phyloP scores from a whole-genome alignment of 768 basidiomycete species.

The Kwoniella dejecticola region DNA sequence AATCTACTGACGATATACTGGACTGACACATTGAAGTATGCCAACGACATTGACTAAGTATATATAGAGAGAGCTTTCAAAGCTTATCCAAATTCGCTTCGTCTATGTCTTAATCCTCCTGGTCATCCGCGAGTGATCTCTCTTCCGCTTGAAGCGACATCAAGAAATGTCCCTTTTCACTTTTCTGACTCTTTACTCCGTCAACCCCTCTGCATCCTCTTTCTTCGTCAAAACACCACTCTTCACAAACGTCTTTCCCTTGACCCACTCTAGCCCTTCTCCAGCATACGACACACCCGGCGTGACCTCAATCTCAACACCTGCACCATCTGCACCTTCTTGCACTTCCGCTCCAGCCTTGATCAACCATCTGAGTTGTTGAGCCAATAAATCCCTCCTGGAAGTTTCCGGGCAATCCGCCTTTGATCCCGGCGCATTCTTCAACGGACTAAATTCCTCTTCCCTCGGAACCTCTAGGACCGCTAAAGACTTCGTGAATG shows the following conservation, averaged over 20 bases:
- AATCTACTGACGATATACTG: too few relatives aligned
- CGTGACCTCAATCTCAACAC: constrained; percentile 84
- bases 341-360: too few relatives aligned
- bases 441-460: constrained; percentile 94
- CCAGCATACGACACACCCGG: constrained; percentile 88
- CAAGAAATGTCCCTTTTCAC: too few relatives aligned
- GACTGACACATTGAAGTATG: too few relatives aligned
- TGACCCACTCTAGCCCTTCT: constrained; percentile 78
- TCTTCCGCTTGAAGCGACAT: too few relatives aligned
- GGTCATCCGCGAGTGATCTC: too few relatives aligned
- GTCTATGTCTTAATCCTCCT: too few relatives aligned
- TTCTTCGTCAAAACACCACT: constrained; percentile 61
- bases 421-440: constrained; percentile 92
- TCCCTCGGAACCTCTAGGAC: constrained; percentile 83
- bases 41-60: too few relatives aligned
- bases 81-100: too few relatives aligned
- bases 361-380: constrained; percentile 87
- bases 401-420: constrained; percentile 89
- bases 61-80: too few relatives aligned
- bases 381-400: constrained; percentile 80
- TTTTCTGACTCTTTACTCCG: not conserved
- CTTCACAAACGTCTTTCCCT: constrained; percentile 75
- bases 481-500: constrained; percentile 67
- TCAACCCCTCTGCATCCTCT: constrained; percentile 14
- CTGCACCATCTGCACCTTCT: constrained; percentile 72